Evolutionary conservation across 768 basidiomycete species (phyloP), one percentile per base, ranked within the genome.

Genomic region (Antrodiella citrinella): DNA sequence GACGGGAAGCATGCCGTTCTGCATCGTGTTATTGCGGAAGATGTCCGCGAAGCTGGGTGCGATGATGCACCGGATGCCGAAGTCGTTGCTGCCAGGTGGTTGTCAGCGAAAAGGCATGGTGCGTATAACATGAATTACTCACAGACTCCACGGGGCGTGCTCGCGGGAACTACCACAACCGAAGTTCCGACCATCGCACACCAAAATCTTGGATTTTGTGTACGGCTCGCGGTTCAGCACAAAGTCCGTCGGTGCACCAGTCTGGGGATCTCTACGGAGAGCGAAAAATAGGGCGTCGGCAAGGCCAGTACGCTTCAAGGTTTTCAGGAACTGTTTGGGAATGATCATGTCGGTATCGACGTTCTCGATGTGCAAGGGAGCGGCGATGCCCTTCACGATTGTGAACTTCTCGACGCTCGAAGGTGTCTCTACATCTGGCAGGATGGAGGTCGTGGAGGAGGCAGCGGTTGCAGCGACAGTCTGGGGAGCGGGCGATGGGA

Each of bases 261-360:
- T 76, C 51, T 69, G 62, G 4, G 74, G 67, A 56, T 77, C 70
- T 61, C 71, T 75, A 45, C 81, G 71, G 39, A 76, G 64, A 20
- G 75, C 69, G 60, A 68, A 73, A 68, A 83, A 83, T 38, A 80
- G 70, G 10, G 78, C 79, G 47, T 75, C 65, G 44, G 79, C 78
- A 46, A 83, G 72, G 46, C 81, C 81, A 19, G 81, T 80, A 46
- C 81, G 71, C 66, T 81, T 77, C 52, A 83, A 70, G 13, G 81
- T 82, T 67, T 81, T 82, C 57, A 83, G 66, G 72, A 81, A 83
- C 54, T 78, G 78, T 59, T 81, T 80, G 13, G 81, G 81, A 54
- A 81, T 82, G 62, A 83, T 79, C 69, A 80, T 74, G 64, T 83
- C 81, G 51, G 81, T 83, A 59, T 83, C 81, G 52, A 81, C 73